Evolutionary conservation across 2,329 filamentous ascomycete species (phyloP).

Genomic region (Bipolaris bicolor): DNA sequence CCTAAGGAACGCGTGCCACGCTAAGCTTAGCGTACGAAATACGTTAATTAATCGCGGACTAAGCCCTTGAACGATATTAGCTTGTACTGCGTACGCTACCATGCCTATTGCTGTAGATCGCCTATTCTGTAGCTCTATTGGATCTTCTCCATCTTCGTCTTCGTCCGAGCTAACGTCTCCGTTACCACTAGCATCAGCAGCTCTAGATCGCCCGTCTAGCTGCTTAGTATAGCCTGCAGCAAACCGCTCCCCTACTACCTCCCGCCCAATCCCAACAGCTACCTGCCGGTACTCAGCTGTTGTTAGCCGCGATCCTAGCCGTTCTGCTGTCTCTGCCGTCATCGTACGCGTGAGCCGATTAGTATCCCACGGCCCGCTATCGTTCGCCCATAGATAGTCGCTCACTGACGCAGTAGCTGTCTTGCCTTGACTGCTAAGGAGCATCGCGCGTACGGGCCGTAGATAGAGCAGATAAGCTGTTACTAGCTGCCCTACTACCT

Average conservation of each 20-base stretch:
- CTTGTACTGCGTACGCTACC: neutral
- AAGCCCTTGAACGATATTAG: neutral
- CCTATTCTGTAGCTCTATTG: neutral
- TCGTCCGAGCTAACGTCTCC: too few species aligned
- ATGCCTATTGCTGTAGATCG: neutral
- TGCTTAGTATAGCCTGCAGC: neutral
- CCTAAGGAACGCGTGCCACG: neutral
- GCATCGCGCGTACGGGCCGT: neutral
- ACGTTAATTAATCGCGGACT: neutral
- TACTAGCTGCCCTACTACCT: neutral
- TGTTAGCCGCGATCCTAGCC: neutral
- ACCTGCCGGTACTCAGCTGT: neutral
- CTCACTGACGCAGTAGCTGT: neutral
- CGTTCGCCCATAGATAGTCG: neutral
- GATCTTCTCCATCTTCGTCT: neutral
- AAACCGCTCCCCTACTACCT: neutral
- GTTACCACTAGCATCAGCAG: neutral
- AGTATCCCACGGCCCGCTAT: neutral
- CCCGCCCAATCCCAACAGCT: neutral
- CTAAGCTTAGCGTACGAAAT: neutral
- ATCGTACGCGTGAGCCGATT: neutral
- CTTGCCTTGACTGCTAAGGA: neutral
- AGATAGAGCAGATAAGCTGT: neutral
- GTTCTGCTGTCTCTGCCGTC: neutral
- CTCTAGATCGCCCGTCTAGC: too few species aligned